A percentile compares a stretch with the other conserved stretches of the same genome.
Evolutionary conservation across 148 eudicot genomes (phyloP).

Genomic region (Limonium bicolor): DNA sequence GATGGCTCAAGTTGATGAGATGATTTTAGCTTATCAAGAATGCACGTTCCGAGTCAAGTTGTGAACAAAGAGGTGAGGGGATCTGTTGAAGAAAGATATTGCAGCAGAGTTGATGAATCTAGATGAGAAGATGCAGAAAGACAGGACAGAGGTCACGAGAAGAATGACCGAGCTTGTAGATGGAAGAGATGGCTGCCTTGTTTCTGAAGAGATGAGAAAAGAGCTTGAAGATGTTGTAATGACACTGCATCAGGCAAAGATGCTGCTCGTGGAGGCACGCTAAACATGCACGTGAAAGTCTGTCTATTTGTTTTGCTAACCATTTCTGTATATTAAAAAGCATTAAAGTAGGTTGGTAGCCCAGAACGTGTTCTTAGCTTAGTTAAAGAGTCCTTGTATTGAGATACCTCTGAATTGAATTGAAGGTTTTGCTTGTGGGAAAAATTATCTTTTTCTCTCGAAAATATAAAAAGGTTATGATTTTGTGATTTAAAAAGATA

Average conservation of each 20-base stretch:
- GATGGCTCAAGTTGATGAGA: conserved; percentile 26
- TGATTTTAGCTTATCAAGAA: conserved; percentile 44
- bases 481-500: no score
- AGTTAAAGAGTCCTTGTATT: no score
- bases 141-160: conserved; percentile 21
- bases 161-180: conserved; percentile 20
- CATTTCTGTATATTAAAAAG: no score
- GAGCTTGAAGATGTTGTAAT: conserved; percentile 33
- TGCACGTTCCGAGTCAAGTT: conserved; percentile 49
- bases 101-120: conserved; percentile 10
- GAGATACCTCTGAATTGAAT: no score
- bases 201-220: conserved; percentile 28
- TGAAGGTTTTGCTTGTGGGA: no score
- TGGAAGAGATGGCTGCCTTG: conserved; percentile 12
- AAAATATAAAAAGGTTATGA: no score
- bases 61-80: conserved; percentile 40
- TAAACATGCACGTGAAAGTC: conserved; percentile 10
- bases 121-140: conserved; percentile 18
- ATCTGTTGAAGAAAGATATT: conserved; percentile 47
- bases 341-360: no score
- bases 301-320: conserved; percentile 10
- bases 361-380: no score
- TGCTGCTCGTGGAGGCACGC: conserved; percentile 17
- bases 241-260: conserved; percentile 31
- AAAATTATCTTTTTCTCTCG: no score